Conservation (phyloP, 441 rosid species). For the Biscutella laevigata region DNA sequence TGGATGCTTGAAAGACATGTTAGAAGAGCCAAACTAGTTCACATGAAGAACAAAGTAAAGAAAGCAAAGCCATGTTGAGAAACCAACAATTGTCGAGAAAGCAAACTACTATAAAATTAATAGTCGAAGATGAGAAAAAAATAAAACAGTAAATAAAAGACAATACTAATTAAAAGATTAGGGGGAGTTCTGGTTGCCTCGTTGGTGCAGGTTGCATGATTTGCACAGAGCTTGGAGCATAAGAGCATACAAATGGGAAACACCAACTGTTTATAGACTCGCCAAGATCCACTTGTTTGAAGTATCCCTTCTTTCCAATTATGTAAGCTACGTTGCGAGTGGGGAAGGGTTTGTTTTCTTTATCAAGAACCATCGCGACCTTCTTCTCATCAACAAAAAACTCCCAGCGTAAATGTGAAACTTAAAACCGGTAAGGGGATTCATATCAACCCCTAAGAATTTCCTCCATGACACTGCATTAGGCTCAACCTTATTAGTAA, state of each 20-base stretch:
- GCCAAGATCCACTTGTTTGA: neutral
- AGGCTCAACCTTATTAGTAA: neutral
- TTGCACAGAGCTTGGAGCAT: neutral
- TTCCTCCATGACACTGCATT: neutral
- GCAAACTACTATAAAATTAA: too few species aligned
- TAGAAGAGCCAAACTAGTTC: too few species aligned
- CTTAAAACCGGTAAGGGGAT: neutral
- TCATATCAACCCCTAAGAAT: neutral
- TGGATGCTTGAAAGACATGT: too few species aligned
- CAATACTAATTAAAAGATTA: too few species aligned
- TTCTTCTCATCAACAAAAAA: neutral
- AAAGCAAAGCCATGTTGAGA: too few species aligned
- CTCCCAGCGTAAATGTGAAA: neutral
- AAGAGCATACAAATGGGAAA: neutral
- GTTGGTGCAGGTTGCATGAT: neutral
- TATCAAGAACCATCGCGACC: neutral
- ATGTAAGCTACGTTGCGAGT: neutral
- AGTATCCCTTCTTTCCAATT: neutral
- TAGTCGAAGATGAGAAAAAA: too few species aligned
- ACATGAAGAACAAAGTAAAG: too few species aligned
- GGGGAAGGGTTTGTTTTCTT: too few species aligned
- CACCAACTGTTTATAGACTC: neutral
- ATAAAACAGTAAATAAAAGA: too few species aligned
- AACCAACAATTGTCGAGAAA: too few species aligned
- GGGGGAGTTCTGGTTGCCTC: too few species aligned